These are phyloP conservation scores for Lentinula sp. DNA, from an alignment of 768 basidiomycete species.

Conservation along the genomic window DNA sequence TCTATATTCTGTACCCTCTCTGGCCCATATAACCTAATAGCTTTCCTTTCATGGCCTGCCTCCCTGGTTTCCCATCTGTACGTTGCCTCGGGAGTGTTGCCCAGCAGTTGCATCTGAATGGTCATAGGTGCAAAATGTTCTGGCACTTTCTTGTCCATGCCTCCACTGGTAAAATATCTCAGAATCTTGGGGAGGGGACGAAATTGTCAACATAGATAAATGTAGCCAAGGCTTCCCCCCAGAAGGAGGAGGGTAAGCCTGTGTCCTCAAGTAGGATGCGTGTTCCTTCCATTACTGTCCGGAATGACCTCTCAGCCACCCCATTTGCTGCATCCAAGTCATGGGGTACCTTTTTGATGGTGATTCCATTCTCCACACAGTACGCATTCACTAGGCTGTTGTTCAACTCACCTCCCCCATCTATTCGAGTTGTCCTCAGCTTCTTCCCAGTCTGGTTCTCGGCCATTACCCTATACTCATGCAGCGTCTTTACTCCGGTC, in stretches of 20 bases:
- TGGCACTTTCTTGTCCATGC: not conserved
- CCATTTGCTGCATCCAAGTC: constrained; percentile 21
- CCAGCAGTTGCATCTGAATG: not conserved
- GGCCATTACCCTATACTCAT: constrained; percentile 7
- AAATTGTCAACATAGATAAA: not conserved
- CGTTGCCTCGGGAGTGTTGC: not conserved
- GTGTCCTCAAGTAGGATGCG: not conserved
- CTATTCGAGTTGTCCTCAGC: constrained; percentile 12
- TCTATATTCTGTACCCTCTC: not conserved
- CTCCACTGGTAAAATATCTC: not conserved
- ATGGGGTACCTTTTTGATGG: constrained; percentile 13
- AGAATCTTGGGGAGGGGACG: not conserved
- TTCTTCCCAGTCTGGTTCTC: constrained; percentile 14
- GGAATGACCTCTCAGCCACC: constrained; percentile 16
- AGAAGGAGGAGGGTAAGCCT: not conserved
- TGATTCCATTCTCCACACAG: constrained; percentile 15
- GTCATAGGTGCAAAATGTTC: not conserved
- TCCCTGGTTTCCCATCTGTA: not conserved
- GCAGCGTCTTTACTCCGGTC: constrained; percentile 11
- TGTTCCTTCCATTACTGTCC: constrained; percentile 14
- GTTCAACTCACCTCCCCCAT: constrained; percentile 23
- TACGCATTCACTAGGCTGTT: constrained; percentile 15
- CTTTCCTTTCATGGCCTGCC: not conserved
- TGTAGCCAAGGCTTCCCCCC: not conserved
- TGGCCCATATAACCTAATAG: not conserved